Evolutionary conservation across 2,329 filamentous ascomycete genomes (phyloP).

Genomic region (Xylaria hypoxylon): DNA sequence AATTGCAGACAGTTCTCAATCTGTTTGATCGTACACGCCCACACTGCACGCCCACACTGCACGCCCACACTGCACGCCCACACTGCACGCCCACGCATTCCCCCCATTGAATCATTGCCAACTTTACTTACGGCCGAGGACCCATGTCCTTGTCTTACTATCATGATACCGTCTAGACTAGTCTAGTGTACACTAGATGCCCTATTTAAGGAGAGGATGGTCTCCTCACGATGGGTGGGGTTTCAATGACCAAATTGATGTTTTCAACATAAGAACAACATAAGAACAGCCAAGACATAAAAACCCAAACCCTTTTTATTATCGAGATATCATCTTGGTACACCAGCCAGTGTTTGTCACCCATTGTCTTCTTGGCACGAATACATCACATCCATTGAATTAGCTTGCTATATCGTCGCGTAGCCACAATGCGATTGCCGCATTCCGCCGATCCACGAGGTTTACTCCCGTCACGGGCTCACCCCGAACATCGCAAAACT

Average conservation of each 20-base stretch:
- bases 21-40: slow-evolving; percentile 10
- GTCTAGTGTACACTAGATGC: not conserved
- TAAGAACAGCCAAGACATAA: slow-evolving; percentile 2
- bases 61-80: too few species aligned
- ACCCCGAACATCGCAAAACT: slow-evolving; percentile 52
- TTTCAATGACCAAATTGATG: not conserved
- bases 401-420: not conserved
- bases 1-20: slow-evolving; percentile 16
- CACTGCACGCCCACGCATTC: not conserved
- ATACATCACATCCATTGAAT: not conserved
- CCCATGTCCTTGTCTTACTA: slow-evolving; percentile 7
- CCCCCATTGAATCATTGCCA: slow-evolving; percentile 1
- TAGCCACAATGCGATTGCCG: slow-evolving; percentile 28
- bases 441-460: slow-evolving; percentile 44
- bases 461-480: slow-evolving; percentile 53
- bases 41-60: too few species aligned
- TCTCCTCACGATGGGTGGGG: not conserved
- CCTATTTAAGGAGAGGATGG: slow-evolving; percentile 16
- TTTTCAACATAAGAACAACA: not conserved
- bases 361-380: not conserved
- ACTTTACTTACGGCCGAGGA: not conserved
- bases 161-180: slow-evolving; percentile 16
- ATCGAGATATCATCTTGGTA: not conserved
- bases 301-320: not conserved
- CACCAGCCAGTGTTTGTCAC: not conserved